Base-by-base conservation (phyloP, 1,139 yeast genomes). In the Candida smagusa region DNA sequence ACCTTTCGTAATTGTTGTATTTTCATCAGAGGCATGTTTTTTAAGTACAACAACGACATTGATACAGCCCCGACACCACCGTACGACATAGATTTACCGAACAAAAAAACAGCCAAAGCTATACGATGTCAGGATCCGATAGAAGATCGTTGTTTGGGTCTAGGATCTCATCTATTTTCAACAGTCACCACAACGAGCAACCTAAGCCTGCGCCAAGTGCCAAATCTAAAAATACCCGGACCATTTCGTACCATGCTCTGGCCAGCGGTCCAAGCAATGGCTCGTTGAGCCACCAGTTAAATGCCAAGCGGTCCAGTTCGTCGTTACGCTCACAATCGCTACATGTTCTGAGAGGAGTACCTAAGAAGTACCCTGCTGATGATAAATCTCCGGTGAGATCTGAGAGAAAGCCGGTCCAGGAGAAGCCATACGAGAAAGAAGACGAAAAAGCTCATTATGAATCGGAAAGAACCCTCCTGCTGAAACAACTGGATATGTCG, bases 91-190 rank as follows among this genome's bases (percentile, higher is more conserved):
- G 19, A 16, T 16, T 16, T 16, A 16, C 19, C 19, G 19, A 16
- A 16, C 19, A 16, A 16, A 16, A 16, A 16, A 16, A 16, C 19
- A 16, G 5, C 19, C 19, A 16, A 16, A 16, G 19, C 19, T 28
- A 25, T 12, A n/a, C 27, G 28, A 37, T 40, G 41, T 30, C 43
- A 12, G 41, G 37, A 6, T 38, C 37, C 25, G 52, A 48, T 35
- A 46, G 47, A 37, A 41, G 46, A 35, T 46, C 47, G 36, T 31
- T 43, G 28, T 57, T 59, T 38, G 63, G 65, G 31, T 44, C 58
- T 5, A 52, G 65, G 26, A 49, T 60, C 22, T 52, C 61, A 36
- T 56, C 63, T 22, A 59, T 60, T 22, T 59, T 60, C 48, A 52
- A 47, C 39, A 53, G 48, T 25, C 47, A 43, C 30, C 43, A 40